Base-by-base conservation (phyloP, 257 asterid genomes). In the Cruciata laevipes region DNA sequence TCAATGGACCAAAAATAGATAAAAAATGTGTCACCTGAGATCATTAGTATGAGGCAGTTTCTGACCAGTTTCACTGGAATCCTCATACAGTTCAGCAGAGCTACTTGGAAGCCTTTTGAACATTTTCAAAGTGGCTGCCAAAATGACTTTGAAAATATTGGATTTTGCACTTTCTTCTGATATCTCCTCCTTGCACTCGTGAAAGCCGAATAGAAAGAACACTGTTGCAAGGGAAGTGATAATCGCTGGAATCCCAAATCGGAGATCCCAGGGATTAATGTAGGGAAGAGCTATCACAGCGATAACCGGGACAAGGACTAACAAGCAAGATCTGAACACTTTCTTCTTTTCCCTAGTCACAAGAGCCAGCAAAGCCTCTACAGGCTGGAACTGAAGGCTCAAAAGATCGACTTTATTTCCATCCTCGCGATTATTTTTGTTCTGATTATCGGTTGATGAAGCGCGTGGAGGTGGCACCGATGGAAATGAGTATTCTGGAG, bases 201-300 rank as follows among this genome's bases (percentile, higher is more conserved):
- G 3, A 18, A 72, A 75, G 20, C 89, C 88, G 0, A 59, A 75
- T 18, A 77, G 27, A 37, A 86, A 88, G 1, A 71, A 32, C 52
- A 83, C 3, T 27, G 73, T 74, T 12, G 86, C 87, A 51, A 76
- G 38, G 4, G 61, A 70, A 13, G 80, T 72, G 73, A 81, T 81
- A 7, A 76, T 74, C 42, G 86, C 91, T 0, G 91, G 86, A 9
- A 85, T 74, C 24, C 86, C 89, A 61, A 87, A 85, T 4, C 80
- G 79, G 42, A 75, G 42, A 6, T 66, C 47, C 91, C 95, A 87
- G 1, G 78, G 89, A 6, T 77, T 81, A 67, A 87, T 69, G 66
- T 83, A 83, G 2, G 90, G 90, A 3, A 84, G 82, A 25, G 80
- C 83, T 64, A 82, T 61, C n/a, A 74, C 72, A 69, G 77, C 90